Percentiles rank a stretch among this genome's conserved stretches.
These are phyloP conservation scores for Meyerozyma athensensis DNA, from an alignment of 1,139 yeast species.

Conservation along the genomic window DNA sequence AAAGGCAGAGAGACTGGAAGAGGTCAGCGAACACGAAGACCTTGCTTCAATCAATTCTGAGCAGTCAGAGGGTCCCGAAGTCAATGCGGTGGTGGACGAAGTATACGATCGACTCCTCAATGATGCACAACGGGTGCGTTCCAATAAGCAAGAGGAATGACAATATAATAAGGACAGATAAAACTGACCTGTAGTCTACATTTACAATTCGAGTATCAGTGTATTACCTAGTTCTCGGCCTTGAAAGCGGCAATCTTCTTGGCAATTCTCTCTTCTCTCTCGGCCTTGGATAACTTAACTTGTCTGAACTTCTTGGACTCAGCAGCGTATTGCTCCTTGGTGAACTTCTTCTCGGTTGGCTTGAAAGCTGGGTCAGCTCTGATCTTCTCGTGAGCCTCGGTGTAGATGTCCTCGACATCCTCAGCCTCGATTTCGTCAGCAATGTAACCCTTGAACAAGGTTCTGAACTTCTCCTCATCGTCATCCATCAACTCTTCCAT, in stretches of 20 bases:
- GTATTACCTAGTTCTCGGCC: slow-evolving; percentile 41
- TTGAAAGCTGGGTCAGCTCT: slow-evolving; percentile 94
- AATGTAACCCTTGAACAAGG: slow-evolving; percentile 93
- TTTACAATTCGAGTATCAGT: background rate
- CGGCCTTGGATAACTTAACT: slow-evolving; percentile 83
- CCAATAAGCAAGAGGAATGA: slow-evolving; percentile 26
- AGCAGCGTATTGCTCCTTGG: slow-evolving; percentile 98
- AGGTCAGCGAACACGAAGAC: slow-evolving; percentile 22
- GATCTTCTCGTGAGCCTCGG: slow-evolving; percentile 91
- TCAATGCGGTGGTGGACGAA: slow-evolving; percentile 51
- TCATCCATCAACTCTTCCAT: slow-evolving; percentile 99
- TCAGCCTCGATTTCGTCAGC: slow-evolving; percentile 98
- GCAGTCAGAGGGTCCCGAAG: slow-evolving; percentile 12
- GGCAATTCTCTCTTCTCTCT: slow-evolving; percentile 85
- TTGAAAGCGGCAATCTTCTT: slow-evolving; percentile 88
- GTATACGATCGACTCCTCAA: slow-evolving; percentile 67
- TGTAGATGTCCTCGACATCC: slow-evolving; percentile 91
- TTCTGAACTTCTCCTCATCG: slow-evolving; percentile 99
- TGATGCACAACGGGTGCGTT: slow-evolving; percentile 60
- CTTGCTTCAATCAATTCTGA: slow-evolving; percentile 27
- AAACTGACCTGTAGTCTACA: too few species aligned
- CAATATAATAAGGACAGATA: background rate
- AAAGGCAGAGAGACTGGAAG: slow-evolving; percentile 7
- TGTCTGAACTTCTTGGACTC: slow-evolving; percentile 90
- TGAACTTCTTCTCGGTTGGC: slow-evolving; percentile 88